A percentile compares a stretch with the other conserved stretches of the same genome.
These are phyloP conservation scores for Kazachstania martiniae DNA, from an alignment of 805 yeast genomes.

Conservation along the genomic window DNA sequence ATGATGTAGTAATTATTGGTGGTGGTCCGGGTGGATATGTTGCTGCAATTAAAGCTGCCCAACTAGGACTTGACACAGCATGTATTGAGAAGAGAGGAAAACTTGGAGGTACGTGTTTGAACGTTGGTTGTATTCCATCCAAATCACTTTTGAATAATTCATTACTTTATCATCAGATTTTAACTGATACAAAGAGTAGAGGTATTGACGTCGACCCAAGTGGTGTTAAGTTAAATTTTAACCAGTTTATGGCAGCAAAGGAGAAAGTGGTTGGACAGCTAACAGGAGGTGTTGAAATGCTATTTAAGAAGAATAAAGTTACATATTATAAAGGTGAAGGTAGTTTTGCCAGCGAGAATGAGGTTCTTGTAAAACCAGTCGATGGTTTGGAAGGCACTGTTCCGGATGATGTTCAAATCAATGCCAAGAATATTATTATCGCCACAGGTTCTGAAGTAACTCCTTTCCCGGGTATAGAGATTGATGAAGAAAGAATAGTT, in stretches of 20 bases:
- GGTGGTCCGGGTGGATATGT: constrained; percentile 99
- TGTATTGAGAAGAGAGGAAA: constrained; percentile 95
- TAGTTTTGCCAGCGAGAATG: constrained; percentile 72
- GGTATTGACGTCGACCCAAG: constrained; percentile 69
- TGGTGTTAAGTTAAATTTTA: constrained; percentile 66
- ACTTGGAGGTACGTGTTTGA: constrained; percentile 96
- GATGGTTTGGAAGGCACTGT: constrained; percentile 72
- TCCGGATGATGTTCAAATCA: constrained; percentile 49
- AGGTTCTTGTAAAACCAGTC: constrained; percentile 68
- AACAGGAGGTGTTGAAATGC: constrained; percentile 89
- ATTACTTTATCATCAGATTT: constrained; percentile 79
- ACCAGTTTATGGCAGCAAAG: constrained; percentile 80
- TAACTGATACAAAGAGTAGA: constrained; percentile 72
- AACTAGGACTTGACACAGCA: constrained; percentile 86
- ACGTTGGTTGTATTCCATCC: constrained; percentile 98
- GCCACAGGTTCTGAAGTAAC: constrained; percentile 99
- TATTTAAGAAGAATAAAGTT: constrained; percentile 92
- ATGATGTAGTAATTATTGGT: constrained; percentile 91
- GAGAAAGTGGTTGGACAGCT: constrained; percentile 80
- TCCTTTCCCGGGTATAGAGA: constrained; percentile 95
- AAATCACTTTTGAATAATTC: constrained; percentile 92
- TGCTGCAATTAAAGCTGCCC: constrained; percentile 98
- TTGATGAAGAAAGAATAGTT: constrained; percentile 95
- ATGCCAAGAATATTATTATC: constrained; percentile 80
- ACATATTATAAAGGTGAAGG: constrained; percentile 92